Evolutionary conservation across 2,329 filamentous ascomycete genomes (phyloP).

Genomic region (Pseudogymnoascus sp.): DNA sequence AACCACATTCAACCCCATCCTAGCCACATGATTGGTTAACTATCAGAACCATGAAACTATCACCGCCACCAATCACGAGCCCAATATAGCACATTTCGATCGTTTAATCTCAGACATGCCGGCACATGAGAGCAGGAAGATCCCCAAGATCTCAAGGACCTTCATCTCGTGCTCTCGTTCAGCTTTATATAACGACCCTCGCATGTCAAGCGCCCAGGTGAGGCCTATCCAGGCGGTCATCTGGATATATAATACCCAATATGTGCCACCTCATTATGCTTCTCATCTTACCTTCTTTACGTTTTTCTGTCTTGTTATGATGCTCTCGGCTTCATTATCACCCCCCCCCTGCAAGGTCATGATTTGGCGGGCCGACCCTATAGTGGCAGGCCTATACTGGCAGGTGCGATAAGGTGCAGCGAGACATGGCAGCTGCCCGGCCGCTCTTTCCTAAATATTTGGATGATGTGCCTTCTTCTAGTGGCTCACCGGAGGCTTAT

Average conservation of each 20-base stretch:
- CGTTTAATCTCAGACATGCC: neutral
- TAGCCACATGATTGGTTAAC: neutral
- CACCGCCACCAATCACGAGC: slow-evolving; percentile 1
- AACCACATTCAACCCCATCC: neutral
- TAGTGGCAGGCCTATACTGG: neutral
- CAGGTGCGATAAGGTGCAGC: neutral
- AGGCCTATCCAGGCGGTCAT: neutral
- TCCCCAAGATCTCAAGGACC: neutral
- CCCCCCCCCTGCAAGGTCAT: neutral
- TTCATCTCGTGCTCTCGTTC: neutral
- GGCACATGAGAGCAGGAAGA: neutral
- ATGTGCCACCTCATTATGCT: neutral
- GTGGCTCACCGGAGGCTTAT: neutral
- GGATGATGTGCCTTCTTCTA: neutral
- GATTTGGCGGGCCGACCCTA: neutral
- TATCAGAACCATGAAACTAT: neutral
- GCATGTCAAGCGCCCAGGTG: neutral
- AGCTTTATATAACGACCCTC: neutral
- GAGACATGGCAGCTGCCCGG: neutral
- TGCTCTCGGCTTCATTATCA: neutral
- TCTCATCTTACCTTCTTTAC: neutral
- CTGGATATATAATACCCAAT: neutral
- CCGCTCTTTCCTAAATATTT: neutral
- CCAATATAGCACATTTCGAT: neutral
- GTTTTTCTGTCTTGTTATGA: neutral